Evolutionary conservation across 352 stramenopile genomes (phyloP).

Genomic region (Globisporangium perplexum): DNA sequence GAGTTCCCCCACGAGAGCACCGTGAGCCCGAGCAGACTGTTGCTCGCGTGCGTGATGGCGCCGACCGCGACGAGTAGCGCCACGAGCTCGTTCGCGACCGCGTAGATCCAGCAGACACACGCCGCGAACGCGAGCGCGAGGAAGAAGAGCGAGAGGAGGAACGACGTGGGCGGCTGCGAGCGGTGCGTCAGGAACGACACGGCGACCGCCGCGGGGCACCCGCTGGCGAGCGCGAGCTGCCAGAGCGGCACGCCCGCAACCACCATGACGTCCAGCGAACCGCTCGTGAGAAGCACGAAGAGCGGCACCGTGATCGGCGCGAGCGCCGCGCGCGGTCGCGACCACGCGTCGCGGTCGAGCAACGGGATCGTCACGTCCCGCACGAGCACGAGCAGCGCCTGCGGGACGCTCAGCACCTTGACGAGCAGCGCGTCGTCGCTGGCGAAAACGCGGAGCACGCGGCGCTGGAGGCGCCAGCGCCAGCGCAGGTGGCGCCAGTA

Average conservation of each 20-base stretch:
- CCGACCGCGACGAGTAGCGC: conserved; percentile 70
- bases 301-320: conserved; percentile 80
- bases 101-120: conserved; percentile 91
- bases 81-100: conserved; percentile 84
- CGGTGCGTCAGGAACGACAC: conserved; percentile 64
- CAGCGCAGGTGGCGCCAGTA: conserved; percentile 73
- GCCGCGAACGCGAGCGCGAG: conserved; percentile 69
- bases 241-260: conserved; percentile 28
- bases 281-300: conserved; percentile 72
- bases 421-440: conserved; percentile 33
- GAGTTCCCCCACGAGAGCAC: conserved; percentile 85
- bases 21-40: conserved; percentile 71
- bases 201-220: conserved; percentile 43
- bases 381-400: conserved; percentile 39
- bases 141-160: conserved; percentile 42
- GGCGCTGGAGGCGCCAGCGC: conserved; percentile 56
- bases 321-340: conserved; percentile 76
- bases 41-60: conserved; percentile 68
- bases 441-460: conserved; percentile 34
- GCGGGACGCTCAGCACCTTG: conserved; percentile 49
- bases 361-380: conserved; percentile 70
- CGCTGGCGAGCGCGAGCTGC: conserved; percentile 24
- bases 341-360: conserved; percentile 67
- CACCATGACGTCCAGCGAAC: conserved; percentile 10
- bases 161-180: conserved; percentile 45